Conservation (phyloP, 2,329 filamentous ascomycete genomes). For the Penicillium sp. region DNA sequence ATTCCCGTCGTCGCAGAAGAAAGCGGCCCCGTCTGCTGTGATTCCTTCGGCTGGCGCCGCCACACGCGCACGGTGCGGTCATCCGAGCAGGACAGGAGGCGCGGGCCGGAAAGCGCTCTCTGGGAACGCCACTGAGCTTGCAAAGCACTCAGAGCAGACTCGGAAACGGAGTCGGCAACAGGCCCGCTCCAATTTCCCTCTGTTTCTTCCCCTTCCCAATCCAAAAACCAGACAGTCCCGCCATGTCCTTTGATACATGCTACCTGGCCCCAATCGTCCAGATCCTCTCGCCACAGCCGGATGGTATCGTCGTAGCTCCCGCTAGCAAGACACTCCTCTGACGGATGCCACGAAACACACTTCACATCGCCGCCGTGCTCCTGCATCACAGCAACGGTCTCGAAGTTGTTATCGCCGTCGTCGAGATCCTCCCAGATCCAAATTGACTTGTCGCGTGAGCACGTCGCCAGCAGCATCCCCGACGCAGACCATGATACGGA, state of each 20-base stretch:
- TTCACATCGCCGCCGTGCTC: slow-evolving; percentile 96
- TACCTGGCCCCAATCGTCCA: slow-evolving; percentile 89
- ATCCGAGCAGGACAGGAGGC: slow-evolving; percentile 76
- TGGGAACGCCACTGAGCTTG: slow-evolving; percentile 25
- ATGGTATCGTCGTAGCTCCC: slow-evolving; percentile 93
- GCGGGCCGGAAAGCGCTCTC: slow-evolving; percentile 35
- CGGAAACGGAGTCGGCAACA: not conserved
- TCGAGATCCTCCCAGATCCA: slow-evolving; percentile 97
- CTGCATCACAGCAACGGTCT: slow-evolving; percentile 87
- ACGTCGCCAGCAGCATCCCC: slow-evolving; percentile 81
- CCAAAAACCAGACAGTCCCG: slow-evolving; percentile 82
- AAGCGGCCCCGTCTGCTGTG: slow-evolving; percentile 26
- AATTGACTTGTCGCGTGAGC: slow-evolving; percentile 82
- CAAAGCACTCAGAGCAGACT: slow-evolving; percentile 2
- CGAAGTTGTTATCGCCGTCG: slow-evolving; percentile 85
- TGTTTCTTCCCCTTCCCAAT: slow-evolving; percentile 49
- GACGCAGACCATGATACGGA: slow-evolving; percentile 53
- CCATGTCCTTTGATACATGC: slow-evolving; percentile 68
- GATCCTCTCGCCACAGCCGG: slow-evolving; percentile 78
- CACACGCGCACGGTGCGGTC: slow-evolving; percentile 73
- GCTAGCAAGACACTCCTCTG: slow-evolving; percentile 69
- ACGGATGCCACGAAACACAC: slow-evolving; percentile 81
- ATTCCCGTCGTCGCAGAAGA: slow-evolving; percentile 49
- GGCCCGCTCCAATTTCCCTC: not conserved
- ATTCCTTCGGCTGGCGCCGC: slow-evolving; percentile 51